These are phyloP conservation scores for Takakia lepidozioides DNA, from an alignment of 225 moss, liverwort and hornwort genomes.

Conservation along the genomic window DNA sequence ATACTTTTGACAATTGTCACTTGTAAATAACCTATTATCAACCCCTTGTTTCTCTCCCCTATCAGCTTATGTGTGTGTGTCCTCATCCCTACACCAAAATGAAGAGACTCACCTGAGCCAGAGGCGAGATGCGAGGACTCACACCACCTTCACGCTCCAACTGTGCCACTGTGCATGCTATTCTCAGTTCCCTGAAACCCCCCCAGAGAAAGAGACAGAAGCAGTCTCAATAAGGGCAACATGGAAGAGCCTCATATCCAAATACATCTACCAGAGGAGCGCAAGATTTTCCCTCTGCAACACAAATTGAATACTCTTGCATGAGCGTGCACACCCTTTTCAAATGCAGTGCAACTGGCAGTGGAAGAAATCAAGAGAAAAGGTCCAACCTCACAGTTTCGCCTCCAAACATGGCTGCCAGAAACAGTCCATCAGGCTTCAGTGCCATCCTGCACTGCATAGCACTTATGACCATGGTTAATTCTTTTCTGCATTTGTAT, in stretches of 20 bases:
- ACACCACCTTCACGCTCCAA: slow-evolving; percentile 96
- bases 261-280: no score
- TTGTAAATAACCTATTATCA: not conserved
- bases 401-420: slow-evolving; percentile 96
- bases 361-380: slow-evolving; percentile 1
- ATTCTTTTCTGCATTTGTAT: no score
- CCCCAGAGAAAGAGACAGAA: no score
- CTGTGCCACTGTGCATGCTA: slow-evolving; percentile 90
- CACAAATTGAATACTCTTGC: slow-evolving; percentile 1
- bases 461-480: no score
- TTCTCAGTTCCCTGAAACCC: slow-evolving; percentile 68
- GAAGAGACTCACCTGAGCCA: slow-evolving; percentile 74
- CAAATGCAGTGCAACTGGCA: not conserved
- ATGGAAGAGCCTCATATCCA: no score
- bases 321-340: not conserved
- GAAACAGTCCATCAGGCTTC: slow-evolving; percentile 94
- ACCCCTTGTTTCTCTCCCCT: not conserved
- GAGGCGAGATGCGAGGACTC: slow-evolving; percentile 91
- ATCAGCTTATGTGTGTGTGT: no score
- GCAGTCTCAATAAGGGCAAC: no score
- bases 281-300: slow-evolving; percentile 3
- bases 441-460: slow-evolving; percentile 89
- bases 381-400: slow-evolving; percentile 75
- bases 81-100: no score
- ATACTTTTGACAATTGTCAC: slow-evolving; percentile 9